Evolutionary conservation across 2,329 filamentous ascomycete species (phyloP).

Genomic region (Calonectria fujianensis): DNA sequence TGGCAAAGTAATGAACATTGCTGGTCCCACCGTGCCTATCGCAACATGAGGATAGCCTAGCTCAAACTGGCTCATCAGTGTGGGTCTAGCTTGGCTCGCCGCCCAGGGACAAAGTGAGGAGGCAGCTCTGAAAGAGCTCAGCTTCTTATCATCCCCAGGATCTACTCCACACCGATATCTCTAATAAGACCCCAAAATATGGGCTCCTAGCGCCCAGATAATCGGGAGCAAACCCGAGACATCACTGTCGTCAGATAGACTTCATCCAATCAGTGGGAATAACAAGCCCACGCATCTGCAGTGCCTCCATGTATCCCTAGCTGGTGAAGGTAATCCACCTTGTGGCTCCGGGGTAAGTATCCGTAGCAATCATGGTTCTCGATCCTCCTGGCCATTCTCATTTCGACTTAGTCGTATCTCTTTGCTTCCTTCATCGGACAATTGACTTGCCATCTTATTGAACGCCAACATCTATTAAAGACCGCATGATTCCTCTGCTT

Average conservation of each 20-base stretch:
- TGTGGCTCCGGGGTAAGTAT: not conserved
- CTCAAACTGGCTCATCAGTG: not conserved
- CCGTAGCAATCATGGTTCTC: too few species aligned
- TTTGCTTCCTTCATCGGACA: not conserved
- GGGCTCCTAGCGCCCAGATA: not conserved
- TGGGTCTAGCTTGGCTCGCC: not conserved
- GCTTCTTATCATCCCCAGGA: not conserved
- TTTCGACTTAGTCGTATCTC: not conserved
- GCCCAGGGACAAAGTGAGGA: not conserved
- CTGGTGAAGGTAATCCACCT: not conserved
- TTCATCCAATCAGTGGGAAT: not conserved
- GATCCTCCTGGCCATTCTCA: not conserved
- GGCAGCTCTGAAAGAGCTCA: not conserved
- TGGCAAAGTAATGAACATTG: not conserved
- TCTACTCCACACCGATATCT: not conserved
- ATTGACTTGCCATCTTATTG: too few species aligned
- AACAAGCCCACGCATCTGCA: not conserved
- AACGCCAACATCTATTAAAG: not conserved
- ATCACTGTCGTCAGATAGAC: not conserved
- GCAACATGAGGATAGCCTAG: not conserved
- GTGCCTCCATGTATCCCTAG: not conserved
- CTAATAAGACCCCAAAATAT: too few species aligned
- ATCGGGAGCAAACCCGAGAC: slow-evolving; percentile 7
- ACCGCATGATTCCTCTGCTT: too few species aligned
- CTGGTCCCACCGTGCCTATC: not conserved